Evolutionary conservation across 805 yeast genomes (phyloP).

Genomic region (Ogataea philodendri): DNA sequence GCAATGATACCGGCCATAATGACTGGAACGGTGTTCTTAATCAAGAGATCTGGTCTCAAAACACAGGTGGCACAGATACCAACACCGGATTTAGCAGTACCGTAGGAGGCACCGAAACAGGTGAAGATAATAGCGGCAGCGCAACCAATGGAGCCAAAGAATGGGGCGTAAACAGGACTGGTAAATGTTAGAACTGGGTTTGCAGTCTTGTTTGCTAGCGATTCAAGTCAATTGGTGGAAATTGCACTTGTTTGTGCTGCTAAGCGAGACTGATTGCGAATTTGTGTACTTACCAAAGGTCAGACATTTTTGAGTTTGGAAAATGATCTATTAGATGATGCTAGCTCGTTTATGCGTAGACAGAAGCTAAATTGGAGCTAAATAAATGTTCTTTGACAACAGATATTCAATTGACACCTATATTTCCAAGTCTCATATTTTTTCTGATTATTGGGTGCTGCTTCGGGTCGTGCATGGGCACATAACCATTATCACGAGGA

Average conservation of each 20-base stretch:
- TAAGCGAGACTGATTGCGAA: conserved; percentile 1
- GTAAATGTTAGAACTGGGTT: conserved; percentile 9
- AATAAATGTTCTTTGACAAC: conserved; percentile 4
- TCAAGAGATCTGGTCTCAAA: conserved; percentile 92
- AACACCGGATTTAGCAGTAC: conserved; percentile 98
- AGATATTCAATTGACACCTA: conserved; percentile 14
- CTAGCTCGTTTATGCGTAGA: conserved; percentile 1
- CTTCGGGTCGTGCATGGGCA: conserved; percentile 6
- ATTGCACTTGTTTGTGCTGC: neutral
- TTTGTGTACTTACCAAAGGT: conserved; percentile 21
- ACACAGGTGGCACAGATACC: conserved; percentile 99
- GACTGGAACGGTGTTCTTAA: conserved; percentile 93
- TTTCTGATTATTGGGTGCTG: conserved; percentile 12
- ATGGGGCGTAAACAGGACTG: conserved; percentile 86
- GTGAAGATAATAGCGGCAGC: conserved; percentile 99
- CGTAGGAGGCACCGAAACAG: conserved; percentile 98
- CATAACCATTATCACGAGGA: conserved; percentile 3
- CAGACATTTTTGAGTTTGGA: conserved; percentile 16
- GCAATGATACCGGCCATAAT: conserved; percentile 99
- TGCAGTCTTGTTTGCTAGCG: too few relatives aligned
- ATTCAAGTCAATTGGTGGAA: neutral
- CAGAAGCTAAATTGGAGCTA: conserved; percentile 3
- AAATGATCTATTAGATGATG: conserved; percentile 8
- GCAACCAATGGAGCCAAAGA: conserved; percentile 99
- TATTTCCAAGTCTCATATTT: conserved; percentile 6